Conservation (phyloP, 306 rosid genomes). For the Quercus glauca region DNA sequence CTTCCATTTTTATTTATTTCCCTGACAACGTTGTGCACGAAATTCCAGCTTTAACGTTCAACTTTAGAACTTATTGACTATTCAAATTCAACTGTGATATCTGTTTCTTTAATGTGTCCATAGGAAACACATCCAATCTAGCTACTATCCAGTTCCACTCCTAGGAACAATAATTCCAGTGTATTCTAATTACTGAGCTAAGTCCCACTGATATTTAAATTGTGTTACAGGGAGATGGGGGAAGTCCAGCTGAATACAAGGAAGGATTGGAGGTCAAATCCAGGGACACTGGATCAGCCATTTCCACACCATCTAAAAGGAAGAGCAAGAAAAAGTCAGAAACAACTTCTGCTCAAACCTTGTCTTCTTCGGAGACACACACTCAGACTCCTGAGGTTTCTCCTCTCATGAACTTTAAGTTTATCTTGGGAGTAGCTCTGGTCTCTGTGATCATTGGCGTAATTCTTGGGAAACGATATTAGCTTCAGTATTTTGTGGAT, state of each 20-base stretch:
- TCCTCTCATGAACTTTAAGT: slow-evolving; percentile 44
- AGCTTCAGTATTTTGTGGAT: slow-evolving; percentile 20
- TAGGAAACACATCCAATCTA: no score
- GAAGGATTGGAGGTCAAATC: slow-evolving; percentile 68
- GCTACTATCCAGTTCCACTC: no score
- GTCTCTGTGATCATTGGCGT: slow-evolving; percentile 73
- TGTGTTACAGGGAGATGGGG: slow-evolving; percentile 53
- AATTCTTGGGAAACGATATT: slow-evolving; percentile 83
- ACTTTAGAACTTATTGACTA: no score
- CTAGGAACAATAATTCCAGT: no score
- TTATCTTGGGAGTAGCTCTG: slow-evolving; percentile 66
- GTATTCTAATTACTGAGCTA: no score
- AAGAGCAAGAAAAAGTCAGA: slow-evolving; percentile 81
- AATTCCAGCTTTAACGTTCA: no score
- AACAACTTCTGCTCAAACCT: slow-evolving; percentile 48
- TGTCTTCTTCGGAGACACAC: slow-evolving; percentile 43
- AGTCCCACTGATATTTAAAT: slow-evolving; percentile 5
- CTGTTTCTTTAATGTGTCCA: no score
- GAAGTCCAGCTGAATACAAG: slow-evolving; percentile 30
- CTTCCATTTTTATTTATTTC: no score
- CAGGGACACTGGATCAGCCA: slow-evolving; percentile 70
- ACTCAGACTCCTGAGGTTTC: slow-evolving; percentile 48
- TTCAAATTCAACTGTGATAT: no score
- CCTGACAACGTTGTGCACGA: no score
- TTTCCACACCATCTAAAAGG: slow-evolving; percentile 68